Percentiles rank a stretch among this genome's conserved stretches.
Conservation (phyloP, 2,329 filamentous ascomycete genomes). For the Bipolaris victoriae region DNA sequence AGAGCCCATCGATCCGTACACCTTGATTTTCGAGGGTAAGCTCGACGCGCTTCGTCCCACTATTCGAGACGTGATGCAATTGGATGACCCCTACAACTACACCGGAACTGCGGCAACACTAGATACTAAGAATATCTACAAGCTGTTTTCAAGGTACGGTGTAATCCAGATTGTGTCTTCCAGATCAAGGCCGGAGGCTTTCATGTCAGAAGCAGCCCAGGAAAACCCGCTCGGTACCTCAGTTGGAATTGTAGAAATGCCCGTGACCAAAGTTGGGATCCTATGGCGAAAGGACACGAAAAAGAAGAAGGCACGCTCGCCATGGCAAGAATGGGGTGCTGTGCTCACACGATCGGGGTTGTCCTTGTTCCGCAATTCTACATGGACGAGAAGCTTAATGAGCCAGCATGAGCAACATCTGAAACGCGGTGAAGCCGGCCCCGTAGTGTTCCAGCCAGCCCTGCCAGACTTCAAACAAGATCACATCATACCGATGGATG, state of each 20-base stretch:
- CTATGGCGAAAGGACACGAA: conserved; percentile 94
- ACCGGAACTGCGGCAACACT: conserved; percentile 76
- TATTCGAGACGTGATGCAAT: conserved; percentile 86
- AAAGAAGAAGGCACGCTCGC: conserved; percentile 91
- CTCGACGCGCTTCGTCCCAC: conserved; percentile 82
- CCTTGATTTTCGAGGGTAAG: conserved; percentile 88
- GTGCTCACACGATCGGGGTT: conserved; percentile 95
- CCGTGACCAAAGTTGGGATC: conserved; percentile 93
- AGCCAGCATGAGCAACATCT: conserved; percentile 84
- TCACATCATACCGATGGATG: conserved; percentile 88
- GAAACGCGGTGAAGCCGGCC: conserved; percentile 75
- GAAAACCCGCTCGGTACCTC: conserved; percentile 81
- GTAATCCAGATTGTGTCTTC: conserved; percentile 95
- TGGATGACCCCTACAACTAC: conserved; percentile 92
- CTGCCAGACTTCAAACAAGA: conserved; percentile 93
- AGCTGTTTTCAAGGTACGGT: conserved; percentile 88
- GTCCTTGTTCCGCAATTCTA: conserved; percentile 92
- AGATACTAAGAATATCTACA: conserved; percentile 81
- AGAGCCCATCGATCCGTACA: conserved; percentile 94
- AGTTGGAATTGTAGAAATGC: conserved; percentile 94
- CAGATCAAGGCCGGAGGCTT: conserved; percentile 90
- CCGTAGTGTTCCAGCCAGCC: conserved; percentile 88
- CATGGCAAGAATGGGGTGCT: conserved; percentile 99
- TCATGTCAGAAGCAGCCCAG: conserved; percentile 85
- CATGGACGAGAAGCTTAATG: conserved; percentile 91